Percentiles rank a stretch among this genome's conserved stretches.
These are phyloP conservation scores for Psilocybe mexicana DNA, from an alignment of 1,284 basidiomycete genomes.

Conservation along the genomic window DNA sequence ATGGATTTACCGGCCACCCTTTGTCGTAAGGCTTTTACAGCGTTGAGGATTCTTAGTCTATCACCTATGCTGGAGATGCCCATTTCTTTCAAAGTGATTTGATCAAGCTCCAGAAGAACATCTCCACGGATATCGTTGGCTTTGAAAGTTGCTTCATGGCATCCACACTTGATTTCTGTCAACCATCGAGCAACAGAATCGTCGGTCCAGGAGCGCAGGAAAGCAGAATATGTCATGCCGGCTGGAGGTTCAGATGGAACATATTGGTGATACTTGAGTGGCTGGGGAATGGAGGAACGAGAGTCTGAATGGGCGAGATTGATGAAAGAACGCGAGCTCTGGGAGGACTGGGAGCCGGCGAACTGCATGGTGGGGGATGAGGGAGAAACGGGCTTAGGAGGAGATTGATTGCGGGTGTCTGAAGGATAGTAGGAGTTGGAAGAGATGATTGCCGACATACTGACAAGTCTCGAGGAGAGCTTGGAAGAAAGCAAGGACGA, in stretches of 20 bases:
- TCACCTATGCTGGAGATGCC: slow-evolving; percentile 88
- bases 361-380: slow-evolving; percentile 48
- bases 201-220: slow-evolving; percentile 70
- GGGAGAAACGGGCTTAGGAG: slow-evolving; percentile 52
- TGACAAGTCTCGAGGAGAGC: not conserved
- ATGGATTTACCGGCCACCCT: slow-evolving; percentile 38
- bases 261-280: slow-evolving; percentile 26
- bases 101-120: slow-evolving; percentile 87
- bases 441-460: slow-evolving; percentile 43
- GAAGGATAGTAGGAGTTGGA: slow-evolving; percentile 37
- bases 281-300: slow-evolving; percentile 16
- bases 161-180: slow-evolving; percentile 68
- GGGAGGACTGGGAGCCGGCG: slow-evolving; percentile 32
- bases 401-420: slow-evolving; percentile 32
- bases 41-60: slow-evolving; percentile 81
- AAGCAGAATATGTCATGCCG: slow-evolving; percentile 60
- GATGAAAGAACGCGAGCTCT: slow-evolving; percentile 36
- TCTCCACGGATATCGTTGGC: slow-evolving; percentile 88
- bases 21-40: slow-evolving; percentile 77
- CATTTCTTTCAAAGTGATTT: slow-evolving; percentile 84
- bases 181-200: slow-evolving; percentile 72
- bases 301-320: slow-evolving; percentile 30
- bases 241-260: slow-evolving; percentile 56
- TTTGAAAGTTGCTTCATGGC: slow-evolving; percentile 71
- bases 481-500: slow-evolving; percentile 1